Evolutionary conservation across 2,329 filamentous ascomycete species (phyloP), one percentile per base, ranked within the genome.

Genomic region (Nannizzia gypsea): DNA sequence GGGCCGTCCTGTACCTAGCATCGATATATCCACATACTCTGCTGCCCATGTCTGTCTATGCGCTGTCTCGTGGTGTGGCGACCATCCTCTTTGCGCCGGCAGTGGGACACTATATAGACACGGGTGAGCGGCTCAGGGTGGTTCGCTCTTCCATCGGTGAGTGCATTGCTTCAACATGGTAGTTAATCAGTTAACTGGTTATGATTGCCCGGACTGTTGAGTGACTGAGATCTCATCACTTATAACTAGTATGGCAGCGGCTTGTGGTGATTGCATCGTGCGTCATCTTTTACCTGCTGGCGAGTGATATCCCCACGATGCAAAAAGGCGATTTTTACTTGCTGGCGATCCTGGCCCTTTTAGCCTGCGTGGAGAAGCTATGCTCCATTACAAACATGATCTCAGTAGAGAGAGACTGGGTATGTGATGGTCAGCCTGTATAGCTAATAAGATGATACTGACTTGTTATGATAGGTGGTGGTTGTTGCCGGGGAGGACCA

Each of bases 331-430:
- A 57, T n/a, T 15, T 20, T n/a, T n/a, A 6, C 15, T 50, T 6
- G 1, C 68, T 77, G 61, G 64, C 65, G 1, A 31, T 67, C 1
- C 67, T 75, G n/a, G 76, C 80, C 0, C 17, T 81, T 0, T 72
- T 89, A 50, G 84, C 85, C 0, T 87, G 86, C 60, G 66, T 85
- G 1, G 88, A 90, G 71, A 90, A 90, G 68, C 70, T 89, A 6
- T 78, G 77, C 13, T 78, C 83, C 1, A 77, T 85, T 4, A 78
- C 83, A 69, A 90, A 89, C 67, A 76, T 82, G 0, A 81, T 90
- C 0, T 77, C 87, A 0, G 79, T 90, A 0, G 87, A 90, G 69
- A 76, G 83, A 66, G 87, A 90, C 65, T 89, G 87, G 86, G 72
- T 76, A 63, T 56, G 22, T 55, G 4, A 34, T 34, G 34, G 4